Evolutionary conservation across 2,329 filamentous ascomycete species (phyloP).

Genomic region (Alternaria arbusti): DNA sequence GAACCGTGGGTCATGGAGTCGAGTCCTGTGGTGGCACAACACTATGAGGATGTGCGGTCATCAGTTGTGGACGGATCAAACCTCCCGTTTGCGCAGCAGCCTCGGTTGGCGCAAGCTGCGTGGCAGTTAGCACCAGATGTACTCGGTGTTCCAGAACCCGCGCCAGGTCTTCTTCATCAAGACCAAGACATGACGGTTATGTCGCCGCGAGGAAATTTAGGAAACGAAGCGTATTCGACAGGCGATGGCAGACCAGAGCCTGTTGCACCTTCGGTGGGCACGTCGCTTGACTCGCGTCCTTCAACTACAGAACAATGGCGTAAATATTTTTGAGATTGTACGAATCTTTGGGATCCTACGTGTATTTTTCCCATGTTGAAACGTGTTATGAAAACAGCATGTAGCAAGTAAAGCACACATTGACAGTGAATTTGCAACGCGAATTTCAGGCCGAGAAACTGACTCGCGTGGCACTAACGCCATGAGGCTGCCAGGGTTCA

Average conservation of each 20-base stretch:
- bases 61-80: not conserved
- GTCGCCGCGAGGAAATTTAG: not conserved
- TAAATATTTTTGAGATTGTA: slow-evolving; percentile 19
- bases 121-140: slow-evolving; percentile 5
- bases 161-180: not conserved
- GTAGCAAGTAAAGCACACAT: not conserved
- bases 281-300: not conserved
- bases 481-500: not conserved
- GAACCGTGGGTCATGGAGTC: slow-evolving; percentile 5
- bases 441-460: not conserved
- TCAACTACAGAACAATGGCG: slow-evolving; percentile 14
- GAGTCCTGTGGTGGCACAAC: slow-evolving; percentile 2
- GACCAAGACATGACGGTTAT: not conserved
- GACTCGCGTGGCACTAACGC: not conserved
- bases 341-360: not conserved
- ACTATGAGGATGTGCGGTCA: slow-evolving; percentile 5
- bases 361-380: not conserved
- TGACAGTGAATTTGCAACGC: not conserved
- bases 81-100: not conserved
- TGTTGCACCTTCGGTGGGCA: not conserved
- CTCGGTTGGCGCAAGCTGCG: not conserved
- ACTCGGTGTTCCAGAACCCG: not conserved
- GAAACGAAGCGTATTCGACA: not conserved
- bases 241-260: not conserved
- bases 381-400: not conserved